Percentiles rank a stretch among this genome's conserved stretches.
Conservation (phyloP, 73 alveolate genomes). For the Effrenium voratum region DNA sequence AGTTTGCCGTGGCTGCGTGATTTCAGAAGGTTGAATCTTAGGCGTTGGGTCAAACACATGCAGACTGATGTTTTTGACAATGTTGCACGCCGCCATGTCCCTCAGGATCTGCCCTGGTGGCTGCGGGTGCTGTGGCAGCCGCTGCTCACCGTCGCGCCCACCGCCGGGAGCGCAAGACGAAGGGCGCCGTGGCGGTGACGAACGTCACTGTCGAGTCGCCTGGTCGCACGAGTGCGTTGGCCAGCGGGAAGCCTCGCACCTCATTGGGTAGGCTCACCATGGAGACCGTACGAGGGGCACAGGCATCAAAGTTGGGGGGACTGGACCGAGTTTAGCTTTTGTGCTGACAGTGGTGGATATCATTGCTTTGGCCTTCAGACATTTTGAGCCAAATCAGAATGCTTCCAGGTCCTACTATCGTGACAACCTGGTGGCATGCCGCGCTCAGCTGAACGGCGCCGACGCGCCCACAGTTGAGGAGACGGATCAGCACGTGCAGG, state of each 20-base stretch:
- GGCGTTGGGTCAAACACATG: no score
- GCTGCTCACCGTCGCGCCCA: not conserved
- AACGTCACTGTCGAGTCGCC: not conserved
- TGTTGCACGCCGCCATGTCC: no score
- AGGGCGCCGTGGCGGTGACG: not conserved
- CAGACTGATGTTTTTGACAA: no score
- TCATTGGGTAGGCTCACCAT: not conserved
- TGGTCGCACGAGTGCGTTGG: not conserved
- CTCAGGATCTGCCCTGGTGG: not conserved
- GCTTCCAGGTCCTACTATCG: constrained; percentile 60
- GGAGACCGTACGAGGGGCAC: not conserved
- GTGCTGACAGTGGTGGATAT: not conserved
- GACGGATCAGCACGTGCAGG: constrained; percentile 71
- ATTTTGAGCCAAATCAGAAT: no score
- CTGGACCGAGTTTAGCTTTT: not conserved
- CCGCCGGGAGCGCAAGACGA: not conserved
- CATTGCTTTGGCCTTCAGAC: no score
- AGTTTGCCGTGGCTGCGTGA: no score
- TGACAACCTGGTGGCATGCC: constrained; percentile 87
- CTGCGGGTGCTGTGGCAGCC: not conserved
- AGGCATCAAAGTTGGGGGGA: not conserved
- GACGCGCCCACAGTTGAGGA: constrained; percentile 82
- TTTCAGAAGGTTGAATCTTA: no score
- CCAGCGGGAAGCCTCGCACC: not conserved
- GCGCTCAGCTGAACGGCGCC: constrained; percentile 81